phyloP scores from a whole-genome alignment of 1,284 basidiomycete species.

The Austroboletus novae-zelandiae region DNA sequence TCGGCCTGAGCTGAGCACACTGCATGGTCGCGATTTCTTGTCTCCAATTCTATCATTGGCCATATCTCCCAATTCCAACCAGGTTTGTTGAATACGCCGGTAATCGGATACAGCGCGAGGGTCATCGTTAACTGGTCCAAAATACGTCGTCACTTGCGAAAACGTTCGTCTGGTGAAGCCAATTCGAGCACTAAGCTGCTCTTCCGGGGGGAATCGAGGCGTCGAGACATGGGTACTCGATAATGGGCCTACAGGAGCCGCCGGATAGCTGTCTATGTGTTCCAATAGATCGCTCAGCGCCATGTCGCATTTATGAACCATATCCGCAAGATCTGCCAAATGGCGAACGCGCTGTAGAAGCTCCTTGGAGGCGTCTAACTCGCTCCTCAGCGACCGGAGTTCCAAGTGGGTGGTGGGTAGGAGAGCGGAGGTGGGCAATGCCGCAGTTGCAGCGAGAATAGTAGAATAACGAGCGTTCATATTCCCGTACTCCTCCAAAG shows the following conservation, averaged over 20 bases:
- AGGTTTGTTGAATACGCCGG: slow-evolving; percentile 68
- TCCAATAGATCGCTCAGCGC: slow-evolving; percentile 78
- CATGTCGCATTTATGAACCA: slow-evolving; percentile 60
- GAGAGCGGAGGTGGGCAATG: slow-evolving; percentile 45
- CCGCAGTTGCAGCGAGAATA: slow-evolving; percentile 45
- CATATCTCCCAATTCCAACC: slow-evolving; percentile 79
- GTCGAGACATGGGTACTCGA: slow-evolving; percentile 48
- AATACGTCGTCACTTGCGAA: slow-evolving; percentile 43
- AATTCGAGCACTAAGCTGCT: slow-evolving; percentile 61
- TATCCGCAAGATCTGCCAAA: slow-evolving; percentile 50
- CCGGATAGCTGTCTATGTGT: slow-evolving; percentile 75
- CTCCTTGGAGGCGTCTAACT: slow-evolving; percentile 50
- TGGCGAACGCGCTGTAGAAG: slow-evolving; percentile 50
- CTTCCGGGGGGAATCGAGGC: slow-evolving; percentile 49
- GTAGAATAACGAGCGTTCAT: slow-evolving; percentile 47
- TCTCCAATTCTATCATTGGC: slow-evolving; percentile 60
- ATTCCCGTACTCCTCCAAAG: slow-evolving; percentile 41
- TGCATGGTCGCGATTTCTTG: slow-evolving; percentile 61
- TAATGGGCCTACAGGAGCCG: slow-evolving; percentile 49
- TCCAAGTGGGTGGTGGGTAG: slow-evolving; percentile 50
- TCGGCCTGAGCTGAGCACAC: slow-evolving; percentile 57
- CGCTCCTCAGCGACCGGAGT: slow-evolving; percentile 55
- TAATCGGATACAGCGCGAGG: slow-evolving; percentile 56
- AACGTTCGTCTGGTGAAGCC: slow-evolving; percentile 56
- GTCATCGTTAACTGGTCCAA: slow-evolving; percentile 49